Evolutionary conservation across 2,329 filamentous ascomycete genomes (phyloP), one percentile per base, ranked within the genome.

Genomic region (Monosporascus sp.): DNA sequence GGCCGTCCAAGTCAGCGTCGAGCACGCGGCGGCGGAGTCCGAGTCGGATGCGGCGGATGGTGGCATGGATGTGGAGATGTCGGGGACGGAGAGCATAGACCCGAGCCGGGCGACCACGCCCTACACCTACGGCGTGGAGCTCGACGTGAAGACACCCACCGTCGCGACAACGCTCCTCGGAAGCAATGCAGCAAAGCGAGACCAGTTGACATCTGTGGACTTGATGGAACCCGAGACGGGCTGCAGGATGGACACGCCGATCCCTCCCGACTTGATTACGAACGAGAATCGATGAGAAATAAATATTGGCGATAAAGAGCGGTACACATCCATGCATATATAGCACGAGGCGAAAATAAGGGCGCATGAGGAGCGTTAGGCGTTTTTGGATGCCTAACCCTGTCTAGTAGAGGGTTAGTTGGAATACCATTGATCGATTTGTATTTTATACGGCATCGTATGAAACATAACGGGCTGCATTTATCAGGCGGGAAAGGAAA

Each of bases 11-110:
- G 56, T 56, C 31, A 76, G 70, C 59, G 67, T 74, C 14, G 75
- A 76, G 54, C 69, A 66, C 20, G 58, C 60, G 18, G 66, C 69
- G 48, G 65, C 68, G 18, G 65, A 55, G 48, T 64, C 59, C 58
- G 59, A 57, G 46, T 58, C 58, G n/a, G 51, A 57, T 8, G 37
- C 37, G 17, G n/a, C 54, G 11, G 47, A 47, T n/a, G 54, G 58
- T 37, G 48, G 48, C 3, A 55, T 65, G 35, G 78, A 81, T 35
- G 65, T 78, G 6, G 75, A 79, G 46, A 78, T 78, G 74, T 79
- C 75, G n/a, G 78, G 79, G 53, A 63, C 66, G 6, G 70, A 68
- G 53, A 77, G 72, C 56, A 64, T 69, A 51, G 52, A 65, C 20
- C 71, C 72, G 5, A 71, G 72, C 47, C 65, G 62, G 45, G 66